These are phyloP conservation scores for Westerdykella ornata DNA, from an alignment of 2,329 filamentous ascomycete genomes.

Conservation along the genomic window DNA sequence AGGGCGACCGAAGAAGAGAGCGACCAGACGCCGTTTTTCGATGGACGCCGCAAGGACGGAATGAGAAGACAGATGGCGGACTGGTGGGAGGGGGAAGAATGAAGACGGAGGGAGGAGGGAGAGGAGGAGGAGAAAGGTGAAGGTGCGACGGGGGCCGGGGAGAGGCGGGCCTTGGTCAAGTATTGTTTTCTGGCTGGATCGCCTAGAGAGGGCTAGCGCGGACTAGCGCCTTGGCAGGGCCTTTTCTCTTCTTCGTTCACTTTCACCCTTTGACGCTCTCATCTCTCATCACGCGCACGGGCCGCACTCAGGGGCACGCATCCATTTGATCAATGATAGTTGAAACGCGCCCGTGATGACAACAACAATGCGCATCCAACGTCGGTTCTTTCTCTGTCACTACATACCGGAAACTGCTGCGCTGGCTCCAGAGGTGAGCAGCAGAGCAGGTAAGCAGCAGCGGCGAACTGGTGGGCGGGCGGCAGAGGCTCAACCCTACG, in stretches of 20 bases:
- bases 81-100: slow-evolving; percentile 37
- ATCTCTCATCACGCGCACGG: not conserved
- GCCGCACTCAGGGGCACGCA: not conserved
- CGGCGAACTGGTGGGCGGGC: slow-evolving; percentile 3
- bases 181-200: not conserved
- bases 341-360: not conserved
- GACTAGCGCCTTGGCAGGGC: not conserved
- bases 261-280: not conserved
- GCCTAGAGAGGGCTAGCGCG: not conserved
- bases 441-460: not conserved
- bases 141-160: not conserved
- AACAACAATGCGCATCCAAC: no score
- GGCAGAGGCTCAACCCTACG: not conserved
- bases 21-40: slow-evolving; percentile 36
- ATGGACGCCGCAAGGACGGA: slow-evolving; percentile 2
- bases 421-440: no score
- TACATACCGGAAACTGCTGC: no score
- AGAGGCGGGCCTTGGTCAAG: not conserved
- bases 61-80: slow-evolving; percentile 18
- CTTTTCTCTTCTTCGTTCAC: no score
- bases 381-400: no score
- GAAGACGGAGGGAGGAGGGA: slow-evolving; percentile 57
- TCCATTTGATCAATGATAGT: not conserved
- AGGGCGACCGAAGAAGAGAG: slow-evolving; percentile 43
- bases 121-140: slow-evolving; percentile 5